These are phyloP conservation scores for Erigeron canadensis DNA, from an alignment of 129 eudicot genomes.

Conservation along the genomic window DNA sequence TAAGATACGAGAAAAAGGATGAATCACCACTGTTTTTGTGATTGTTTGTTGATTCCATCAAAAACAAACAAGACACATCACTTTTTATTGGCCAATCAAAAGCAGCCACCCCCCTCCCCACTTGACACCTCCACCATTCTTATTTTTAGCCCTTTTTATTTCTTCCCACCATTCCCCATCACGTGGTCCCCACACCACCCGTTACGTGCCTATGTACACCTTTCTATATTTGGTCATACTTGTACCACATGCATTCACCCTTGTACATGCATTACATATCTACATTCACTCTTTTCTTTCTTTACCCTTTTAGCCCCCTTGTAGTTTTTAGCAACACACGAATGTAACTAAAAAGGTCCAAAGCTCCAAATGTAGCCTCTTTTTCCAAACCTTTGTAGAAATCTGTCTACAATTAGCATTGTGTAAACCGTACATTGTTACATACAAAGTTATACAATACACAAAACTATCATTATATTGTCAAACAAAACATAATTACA, in stretches of 20 bases:
- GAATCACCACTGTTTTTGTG: conserved; percentile 16
- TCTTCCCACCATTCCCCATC: conserved; percentile 29
- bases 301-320: not conserved
- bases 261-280: not conserved
- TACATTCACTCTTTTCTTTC: not conserved
- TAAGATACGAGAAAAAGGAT: conserved; percentile 17
- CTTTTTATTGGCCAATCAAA: conserved; percentile 37
- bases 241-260: conserved; percentile 19
- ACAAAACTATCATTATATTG: conserved; percentile 26
- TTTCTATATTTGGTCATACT: not conserved
- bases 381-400: not conserved
- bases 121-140: conserved; percentile 30
- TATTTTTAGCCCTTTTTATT: conserved; percentile 6
- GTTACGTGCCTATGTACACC: conserved; percentile 17
- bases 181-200: conserved; percentile 21
- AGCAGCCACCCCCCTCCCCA: conserved; percentile 31
- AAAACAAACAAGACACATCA: conserved; percentile 28
- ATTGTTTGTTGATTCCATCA: conserved; percentile 21
- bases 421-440: no score
- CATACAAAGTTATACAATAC: not conserved
- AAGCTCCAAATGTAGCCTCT: not conserved
- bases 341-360: not conserved
- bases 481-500: conserved; percentile 49
- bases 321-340: not conserved
- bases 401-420: no score